Conservation (phyloP, 2,329 filamentous ascomycete genomes). For the Bimuria novae-zelandiae region DNA sequence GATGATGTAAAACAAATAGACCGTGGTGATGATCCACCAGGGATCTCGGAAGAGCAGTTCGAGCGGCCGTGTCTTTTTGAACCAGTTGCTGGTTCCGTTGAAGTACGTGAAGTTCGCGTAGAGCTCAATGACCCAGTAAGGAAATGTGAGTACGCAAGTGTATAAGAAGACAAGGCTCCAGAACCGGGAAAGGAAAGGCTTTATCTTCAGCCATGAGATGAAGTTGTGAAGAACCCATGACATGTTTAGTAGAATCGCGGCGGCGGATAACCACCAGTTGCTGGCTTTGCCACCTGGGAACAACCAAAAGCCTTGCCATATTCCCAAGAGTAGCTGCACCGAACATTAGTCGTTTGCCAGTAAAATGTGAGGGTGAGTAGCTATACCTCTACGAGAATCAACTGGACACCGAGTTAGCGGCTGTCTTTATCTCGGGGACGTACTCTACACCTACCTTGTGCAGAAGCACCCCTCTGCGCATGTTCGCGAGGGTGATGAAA, state of each 20-base stretch:
- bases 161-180: slow-evolving; percentile 62
- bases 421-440: background rate
- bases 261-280: slow-evolving; percentile 67
- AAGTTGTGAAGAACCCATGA: slow-evolving; percentile 69
- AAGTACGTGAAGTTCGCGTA: slow-evolving; percentile 70
- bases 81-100: slow-evolving; percentile 59
- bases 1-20: slow-evolving; percentile 66
- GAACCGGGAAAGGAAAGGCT: slow-evolving; percentile 59
- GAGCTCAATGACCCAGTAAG: slow-evolving; percentile 69
- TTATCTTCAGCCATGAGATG: slow-evolving; percentile 70
- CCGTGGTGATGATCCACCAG: slow-evolving; percentile 69
- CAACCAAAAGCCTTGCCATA: slow-evolving; percentile 63
- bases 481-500: slow-evolving; percentile 55
- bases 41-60: slow-evolving; percentile 68
- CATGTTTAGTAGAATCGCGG: slow-evolving; percentile 64
- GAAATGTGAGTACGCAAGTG: slow-evolving; percentile 62
- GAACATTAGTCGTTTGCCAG: slow-evolving; percentile 11
- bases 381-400: slow-evolving; percentile 55
- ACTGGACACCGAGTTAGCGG: slow-evolving; percentile 28
- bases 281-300: slow-evolving; percentile 61
- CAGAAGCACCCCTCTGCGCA: slow-evolving; percentile 53
- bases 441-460: slow-evolving; percentile 46
- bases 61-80: slow-evolving; percentile 60
- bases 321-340: slow-evolving; percentile 58
- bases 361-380: background rate